A percentile compares a stretch with the other conserved stretches of the same genome.
These are phyloP conservation scores for Mortierella sp. DNA, from an alignment of 371 early-diverging fungal species.

Conservation along the genomic window DNA sequence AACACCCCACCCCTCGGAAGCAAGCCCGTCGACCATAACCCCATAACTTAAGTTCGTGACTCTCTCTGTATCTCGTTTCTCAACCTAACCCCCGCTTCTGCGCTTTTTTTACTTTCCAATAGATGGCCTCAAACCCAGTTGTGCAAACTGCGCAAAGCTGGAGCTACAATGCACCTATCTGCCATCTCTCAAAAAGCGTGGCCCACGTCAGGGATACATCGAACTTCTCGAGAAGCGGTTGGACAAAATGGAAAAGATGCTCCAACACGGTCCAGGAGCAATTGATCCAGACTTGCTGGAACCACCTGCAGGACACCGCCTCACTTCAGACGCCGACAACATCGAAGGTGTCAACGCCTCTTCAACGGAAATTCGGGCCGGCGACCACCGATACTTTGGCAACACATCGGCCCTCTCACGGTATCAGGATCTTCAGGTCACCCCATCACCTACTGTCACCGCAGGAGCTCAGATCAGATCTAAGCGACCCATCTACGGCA, in stretches of 20 bases:
- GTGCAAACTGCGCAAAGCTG: constrained; percentile 83
- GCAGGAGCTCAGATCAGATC: background rate
- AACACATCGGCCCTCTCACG: constrained; percentile 29
- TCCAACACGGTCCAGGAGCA: constrained; percentile 56
- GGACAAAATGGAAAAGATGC: constrained; percentile 73
- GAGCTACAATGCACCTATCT: constrained; percentile 79
- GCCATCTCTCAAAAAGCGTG: constrained; percentile 80
- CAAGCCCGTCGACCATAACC: constrained; percentile 3
- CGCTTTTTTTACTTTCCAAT: background rate
- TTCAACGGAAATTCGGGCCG: background rate
- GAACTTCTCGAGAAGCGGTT: constrained; percentile 80
- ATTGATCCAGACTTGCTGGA: constrained; percentile 40
- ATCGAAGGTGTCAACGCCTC: background rate
- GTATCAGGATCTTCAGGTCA: background rate
- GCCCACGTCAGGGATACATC: constrained; percentile 86
- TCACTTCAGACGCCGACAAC: background rate
- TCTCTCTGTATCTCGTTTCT: background rate
- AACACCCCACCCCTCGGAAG: constrained; percentile 2
- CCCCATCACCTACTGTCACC: background rate
- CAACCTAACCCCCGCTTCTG: background rate
- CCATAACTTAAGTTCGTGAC: constrained; percentile 6
- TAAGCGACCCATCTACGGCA: constrained; percentile 46
- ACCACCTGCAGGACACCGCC: constrained; percentile 5
- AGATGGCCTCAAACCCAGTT: constrained; percentile 86
- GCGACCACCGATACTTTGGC: constrained; percentile 42